A percentile compares a stretch with the other conserved stretches of the same genome.
These are phyloP conservation scores for Aurantiochytrium sp. DNA, from an alignment of 108 stramenopile species.

Conservation along the genomic window DNA sequence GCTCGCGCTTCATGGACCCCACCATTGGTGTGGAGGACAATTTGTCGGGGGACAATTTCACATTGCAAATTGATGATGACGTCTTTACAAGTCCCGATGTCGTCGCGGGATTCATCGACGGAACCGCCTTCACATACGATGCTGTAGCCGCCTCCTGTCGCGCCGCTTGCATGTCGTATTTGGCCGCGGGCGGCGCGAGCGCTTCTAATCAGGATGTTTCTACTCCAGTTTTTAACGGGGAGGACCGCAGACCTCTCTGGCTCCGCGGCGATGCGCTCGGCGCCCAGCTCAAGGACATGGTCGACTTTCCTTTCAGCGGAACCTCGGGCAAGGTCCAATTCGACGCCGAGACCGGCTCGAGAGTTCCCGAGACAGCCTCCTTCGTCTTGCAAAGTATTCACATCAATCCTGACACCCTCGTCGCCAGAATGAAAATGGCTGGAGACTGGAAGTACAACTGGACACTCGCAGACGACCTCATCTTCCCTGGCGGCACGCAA, in stretches of 20 bases:
- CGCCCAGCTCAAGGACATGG: not conserved
- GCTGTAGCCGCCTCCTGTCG: not conserved
- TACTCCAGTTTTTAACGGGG: not conserved
- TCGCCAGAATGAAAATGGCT: not conserved
- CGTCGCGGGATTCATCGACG: not conserved
- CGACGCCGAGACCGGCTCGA: not conserved
- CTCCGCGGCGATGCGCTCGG: not conserved
- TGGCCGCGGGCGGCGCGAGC: not conserved
- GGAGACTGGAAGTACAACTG: not conserved
- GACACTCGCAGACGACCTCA: not conserved
- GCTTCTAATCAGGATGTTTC: not conserved
- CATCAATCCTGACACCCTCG: not conserved
- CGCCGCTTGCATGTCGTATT: not conserved
- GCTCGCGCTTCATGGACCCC: not conserved
- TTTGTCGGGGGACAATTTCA: not conserved
- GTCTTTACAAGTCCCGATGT: not conserved
- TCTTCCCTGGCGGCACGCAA: not conserved
- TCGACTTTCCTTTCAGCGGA: not conserved
- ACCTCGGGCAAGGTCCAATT: not conserved
- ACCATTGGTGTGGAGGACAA: not conserved
- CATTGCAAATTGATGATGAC: not conserved
- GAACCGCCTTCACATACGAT: not conserved
- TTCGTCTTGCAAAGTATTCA: not conserved
- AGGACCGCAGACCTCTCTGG: not conserved
- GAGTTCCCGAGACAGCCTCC: not conserved